phyloP scores from a whole-genome alignment of 768 basidiomycete species.

The Rhizopogon salebrosus region DNA sequence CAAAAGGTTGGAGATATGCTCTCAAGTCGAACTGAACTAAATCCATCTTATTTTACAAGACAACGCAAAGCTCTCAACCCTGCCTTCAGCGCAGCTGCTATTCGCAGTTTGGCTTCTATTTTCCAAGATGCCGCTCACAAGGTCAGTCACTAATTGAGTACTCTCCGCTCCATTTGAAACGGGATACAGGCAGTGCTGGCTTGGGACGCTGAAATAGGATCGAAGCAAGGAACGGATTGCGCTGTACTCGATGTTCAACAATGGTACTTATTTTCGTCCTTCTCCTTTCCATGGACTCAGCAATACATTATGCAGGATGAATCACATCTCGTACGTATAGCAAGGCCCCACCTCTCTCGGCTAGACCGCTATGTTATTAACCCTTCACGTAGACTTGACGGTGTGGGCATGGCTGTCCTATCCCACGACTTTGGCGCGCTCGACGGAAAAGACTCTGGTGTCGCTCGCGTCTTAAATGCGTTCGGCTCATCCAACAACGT shows the following conservation, averaged over 20 bases:
- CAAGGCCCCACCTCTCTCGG: neutral
- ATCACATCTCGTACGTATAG: neutral
- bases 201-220: neutral
- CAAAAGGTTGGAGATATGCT: neutral
- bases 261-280: neutral
- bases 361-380: neutral
- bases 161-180: neutral
- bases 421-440: conserved; percentile 40
- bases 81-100: conserved; percentile 48
- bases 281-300: neutral
- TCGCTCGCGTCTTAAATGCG: conserved; percentile 22
- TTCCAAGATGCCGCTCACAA: conserved; percentile 51
- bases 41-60: conserved; percentile 17
- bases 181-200: neutral
- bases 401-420: conserved; percentile 40
- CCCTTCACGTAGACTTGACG: conserved; percentile 31
- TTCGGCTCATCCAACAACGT: conserved; percentile 13
- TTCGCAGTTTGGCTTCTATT: conserved; percentile 39
- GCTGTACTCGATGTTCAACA: neutral
- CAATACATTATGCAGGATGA: neutral
- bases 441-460: conserved; percentile 26
- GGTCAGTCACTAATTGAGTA: conserved; percentile 19
- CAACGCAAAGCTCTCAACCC: conserved; percentile 48
- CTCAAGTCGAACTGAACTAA: neutral
- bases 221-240: neutral